phyloP scores from a whole-genome alignment of 164 flowering plant genomes.

The Litsea cubeba region DNA sequence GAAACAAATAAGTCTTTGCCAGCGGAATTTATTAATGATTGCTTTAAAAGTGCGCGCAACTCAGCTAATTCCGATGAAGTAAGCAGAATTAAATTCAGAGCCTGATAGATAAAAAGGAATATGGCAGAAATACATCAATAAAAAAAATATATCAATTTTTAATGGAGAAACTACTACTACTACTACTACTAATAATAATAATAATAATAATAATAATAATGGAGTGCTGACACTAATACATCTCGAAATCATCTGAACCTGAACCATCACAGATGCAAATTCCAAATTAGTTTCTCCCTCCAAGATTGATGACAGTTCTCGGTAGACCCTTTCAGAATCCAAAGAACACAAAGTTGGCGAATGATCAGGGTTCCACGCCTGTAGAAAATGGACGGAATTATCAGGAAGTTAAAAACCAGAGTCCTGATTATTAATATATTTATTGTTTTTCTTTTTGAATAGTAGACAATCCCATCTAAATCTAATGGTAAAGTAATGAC shows the following conservation, averaged over 20 bases:
- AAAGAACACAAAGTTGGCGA: constrained; percentile 89
- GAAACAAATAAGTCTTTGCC: constrained; percentile 80
- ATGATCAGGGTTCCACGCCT: constrained; percentile 97
- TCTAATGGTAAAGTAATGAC: background rate
- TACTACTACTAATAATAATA: background rate
- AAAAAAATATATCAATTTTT: background rate
- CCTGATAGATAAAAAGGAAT: constrained; percentile 44
- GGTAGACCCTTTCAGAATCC: constrained; percentile 83
- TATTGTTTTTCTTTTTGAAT: too few relatives aligned
- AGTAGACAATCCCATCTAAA: background rate
- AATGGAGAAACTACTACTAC: background rate
- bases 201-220: background rate
- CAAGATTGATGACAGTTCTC: constrained; percentile 74
- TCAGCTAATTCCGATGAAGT: constrained; percentile 84
- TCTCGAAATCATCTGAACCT: constrained; percentile 41
- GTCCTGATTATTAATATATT: background rate
- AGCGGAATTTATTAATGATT: constrained; percentile 59
- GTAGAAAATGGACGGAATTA: constrained; percentile 9
- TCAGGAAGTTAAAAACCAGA: background rate
- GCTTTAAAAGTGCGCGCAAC: constrained; percentile 71
- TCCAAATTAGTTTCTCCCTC: constrained; percentile 82
- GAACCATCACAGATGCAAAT: constrained; percentile 92
- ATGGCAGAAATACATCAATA: background rate
- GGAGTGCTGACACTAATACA: background rate
- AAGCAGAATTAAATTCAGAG: constrained; percentile 84